Conservation (phyloP, 208 protist species). For the Lotmaria passim region DNA sequence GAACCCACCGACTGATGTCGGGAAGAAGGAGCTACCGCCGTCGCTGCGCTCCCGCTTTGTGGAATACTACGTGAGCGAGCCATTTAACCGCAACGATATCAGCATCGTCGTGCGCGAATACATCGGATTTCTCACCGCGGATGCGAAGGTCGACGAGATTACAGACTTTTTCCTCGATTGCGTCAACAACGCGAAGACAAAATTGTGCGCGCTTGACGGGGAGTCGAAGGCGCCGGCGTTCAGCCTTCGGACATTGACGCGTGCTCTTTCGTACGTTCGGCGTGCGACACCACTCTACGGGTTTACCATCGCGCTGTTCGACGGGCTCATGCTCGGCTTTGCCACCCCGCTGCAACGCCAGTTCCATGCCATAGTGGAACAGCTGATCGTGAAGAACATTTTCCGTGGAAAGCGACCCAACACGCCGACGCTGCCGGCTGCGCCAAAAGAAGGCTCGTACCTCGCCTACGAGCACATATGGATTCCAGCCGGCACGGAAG, state of each 20-base stretch:
- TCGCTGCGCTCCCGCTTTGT: slow-evolving; percentile 97
- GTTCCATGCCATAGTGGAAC: slow-evolving; percentile 88
- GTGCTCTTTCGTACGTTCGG: slow-evolving; percentile 95
- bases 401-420: slow-evolving; percentile 80
- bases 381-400: slow-evolving; percentile 90
- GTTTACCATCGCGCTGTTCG: slow-evolving; percentile 94
- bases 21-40: slow-evolving; percentile 98
- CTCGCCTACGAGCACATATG: slow-evolving; percentile 97
- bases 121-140: slow-evolving; percentile 78
- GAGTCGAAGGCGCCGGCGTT: slow-evolving; percentile 96
- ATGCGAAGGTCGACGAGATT: slow-evolving; percentile 90
- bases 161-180: slow-evolving; percentile 96
- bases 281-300: slow-evolving; percentile 93
- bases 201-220: slow-evolving; percentile 92
- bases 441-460: slow-evolving; percentile 42
- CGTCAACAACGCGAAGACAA: slow-evolving; percentile 77
- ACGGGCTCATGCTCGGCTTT: slow-evolving; percentile 97
- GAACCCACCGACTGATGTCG: slow-evolving; percentile 99
- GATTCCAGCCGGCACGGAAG: slow-evolving; percentile 77
- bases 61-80: slow-evolving; percentile 98
- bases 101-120: slow-evolving; percentile 91
- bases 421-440: slow-evolving; percentile 52
- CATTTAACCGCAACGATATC: slow-evolving; percentile 95
- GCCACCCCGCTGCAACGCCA: slow-evolving; percentile 93
- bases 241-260: slow-evolving; percentile 97